These are phyloP conservation scores for Linanthus parryae DNA, from an alignment of 148 eudicot genomes.

Conservation along the genomic window DNA sequence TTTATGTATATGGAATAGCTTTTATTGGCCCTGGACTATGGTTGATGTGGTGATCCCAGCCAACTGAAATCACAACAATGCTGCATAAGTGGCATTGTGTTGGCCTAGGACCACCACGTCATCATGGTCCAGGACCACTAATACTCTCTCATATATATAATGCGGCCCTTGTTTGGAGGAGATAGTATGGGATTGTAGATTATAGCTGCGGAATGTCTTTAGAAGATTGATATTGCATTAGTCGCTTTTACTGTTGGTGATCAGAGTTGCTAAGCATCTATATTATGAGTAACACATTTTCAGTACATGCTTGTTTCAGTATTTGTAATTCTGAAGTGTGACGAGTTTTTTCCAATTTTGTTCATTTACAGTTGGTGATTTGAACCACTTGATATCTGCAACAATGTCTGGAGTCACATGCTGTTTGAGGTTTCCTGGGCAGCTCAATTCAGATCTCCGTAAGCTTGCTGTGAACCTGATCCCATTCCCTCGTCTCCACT, in stretches of 20 bases:
- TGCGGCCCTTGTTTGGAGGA: too few species aligned
- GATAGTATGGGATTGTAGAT: too few species aligned
- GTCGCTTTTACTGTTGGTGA: background rate
- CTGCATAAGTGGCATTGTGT: too few species aligned
- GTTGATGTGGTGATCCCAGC: too few species aligned
- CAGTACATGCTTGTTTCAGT: background rate
- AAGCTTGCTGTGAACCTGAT: slow-evolving; percentile 67
- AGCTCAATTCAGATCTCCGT: slow-evolving; percentile 66
- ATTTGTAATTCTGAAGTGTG: background rate
- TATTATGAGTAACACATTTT: background rate
- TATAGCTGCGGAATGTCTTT: too few species aligned
- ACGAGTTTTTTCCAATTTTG: background rate
- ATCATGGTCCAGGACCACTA: too few species aligned
- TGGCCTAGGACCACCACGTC: too few species aligned
- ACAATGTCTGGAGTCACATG: slow-evolving; percentile 80
- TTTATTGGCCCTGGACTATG: too few species aligned
- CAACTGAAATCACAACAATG: too few species aligned
- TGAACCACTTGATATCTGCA: slow-evolving; percentile 69
- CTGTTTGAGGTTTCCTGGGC: slow-evolving; percentile 65
- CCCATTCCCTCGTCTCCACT: slow-evolving; percentile 74
- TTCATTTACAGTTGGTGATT: slow-evolving; percentile 46
- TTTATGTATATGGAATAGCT: too few species aligned
- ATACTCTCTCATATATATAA: too few species aligned
- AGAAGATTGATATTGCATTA: too few species aligned
- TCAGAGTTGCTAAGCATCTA: background rate